Evolutionary conservation across 441 rosid genomes (phyloP).

Genomic region (Manihot esculenta): DNA sequence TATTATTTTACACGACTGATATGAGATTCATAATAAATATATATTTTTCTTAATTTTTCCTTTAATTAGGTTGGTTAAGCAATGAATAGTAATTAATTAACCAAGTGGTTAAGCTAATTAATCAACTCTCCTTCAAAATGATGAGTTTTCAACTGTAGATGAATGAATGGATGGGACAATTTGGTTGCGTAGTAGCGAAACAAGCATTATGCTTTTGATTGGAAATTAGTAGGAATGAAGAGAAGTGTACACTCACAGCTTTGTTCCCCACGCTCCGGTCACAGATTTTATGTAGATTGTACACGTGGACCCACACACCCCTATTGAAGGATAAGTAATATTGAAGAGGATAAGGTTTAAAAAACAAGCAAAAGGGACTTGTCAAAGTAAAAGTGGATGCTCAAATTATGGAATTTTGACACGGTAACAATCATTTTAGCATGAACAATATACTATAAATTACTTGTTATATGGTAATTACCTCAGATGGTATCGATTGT

Average conservation of each 20-base stretch:
- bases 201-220: neutral
- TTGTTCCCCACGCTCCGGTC: neutral
- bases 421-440: conserved; percentile 1
- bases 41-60: neutral
- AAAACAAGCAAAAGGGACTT: conserved; percentile 15
- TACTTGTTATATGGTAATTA: no score
- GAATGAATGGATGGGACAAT: neutral
- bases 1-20: no score
- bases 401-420: neutral
- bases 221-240: neutral
- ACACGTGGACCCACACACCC: neutral
- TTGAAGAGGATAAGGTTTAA: conserved; percentile 2
- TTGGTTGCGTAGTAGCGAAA: conserved; percentile 9
- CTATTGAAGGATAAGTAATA: no score
- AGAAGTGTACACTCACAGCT: neutral
- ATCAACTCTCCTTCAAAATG: no score
- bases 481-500: no score
- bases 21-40: no score
- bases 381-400: neutral
- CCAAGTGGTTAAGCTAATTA: neutral
- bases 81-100: neutral
- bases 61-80: neutral
- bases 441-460: neutral
- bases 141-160: no score
- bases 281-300: neutral